Evolutionary conservation across 1,284 basidiomycete genomes (phyloP), one percentile per base, ranked within the genome.

Genomic region (Ceratobasidium sp.): DNA sequence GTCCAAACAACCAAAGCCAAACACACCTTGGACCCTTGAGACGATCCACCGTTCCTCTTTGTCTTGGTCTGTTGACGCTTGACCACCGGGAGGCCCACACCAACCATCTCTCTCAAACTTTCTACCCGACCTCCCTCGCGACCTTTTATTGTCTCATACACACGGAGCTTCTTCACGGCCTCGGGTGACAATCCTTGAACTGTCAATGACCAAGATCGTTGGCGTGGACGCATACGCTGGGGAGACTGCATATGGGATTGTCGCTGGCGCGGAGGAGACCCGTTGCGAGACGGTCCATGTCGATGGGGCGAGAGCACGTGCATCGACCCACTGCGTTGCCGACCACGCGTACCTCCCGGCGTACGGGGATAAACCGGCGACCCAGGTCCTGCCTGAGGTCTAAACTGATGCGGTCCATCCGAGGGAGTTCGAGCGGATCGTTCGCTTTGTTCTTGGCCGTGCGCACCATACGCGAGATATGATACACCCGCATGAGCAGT

Each of bases 161-260:
- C 55, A 13, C 72, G 72, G 1, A 75, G 72, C 49, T 75, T 75
- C 49, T 75, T 75, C 18, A 75, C 72, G 2, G 72, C 72, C 26
- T 75, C 72, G 3, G 72, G 60, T 18, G 72, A 75, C 23, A 75
- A 46, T 40, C 72, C 72, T 12, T 64, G 60, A 2, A 75, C 72
- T 12, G 26, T 39, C 58, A 61, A 33, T 1, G 72, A 75, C 26
- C 23, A 53, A 23, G 72, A 75, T 26, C 72, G 72, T 42, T 51
- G 72, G 18, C 72, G 68, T 13, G 39, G 58, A 20, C 72, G 72
- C 3, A 51, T 26, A 2, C 56, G 70, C 18, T 73, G 70, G 49
- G 70, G 55, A 26, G 70, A 73, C n/a, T 51, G 53, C 20, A 39
- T 6, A 75, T 42, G 49, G 3, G 72, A n/a, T 26, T 42, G 60